A percentile compares a stretch with the other conserved stretches of the same genome.
phyloP scores from a whole-genome alignment of 371 early-diverging fungal species.

The Aphelidium insulamus region DNA sequence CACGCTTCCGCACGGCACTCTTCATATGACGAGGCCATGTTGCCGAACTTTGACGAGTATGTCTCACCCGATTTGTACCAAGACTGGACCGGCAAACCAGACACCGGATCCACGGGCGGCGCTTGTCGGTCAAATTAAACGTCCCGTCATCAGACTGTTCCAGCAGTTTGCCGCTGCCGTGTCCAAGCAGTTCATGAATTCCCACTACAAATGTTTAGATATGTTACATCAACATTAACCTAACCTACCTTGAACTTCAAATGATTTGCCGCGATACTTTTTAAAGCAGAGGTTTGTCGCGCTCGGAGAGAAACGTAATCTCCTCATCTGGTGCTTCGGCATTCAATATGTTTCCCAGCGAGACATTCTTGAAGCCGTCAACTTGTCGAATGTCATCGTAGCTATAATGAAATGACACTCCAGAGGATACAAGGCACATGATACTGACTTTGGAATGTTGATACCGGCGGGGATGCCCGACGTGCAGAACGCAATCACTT shows the following conservation, averaged over 20 bases:
- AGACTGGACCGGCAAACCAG: constrained; percentile 15
- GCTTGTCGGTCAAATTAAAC: constrained; percentile 21
- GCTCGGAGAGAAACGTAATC: constrained; percentile 18
- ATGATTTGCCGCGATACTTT: constrained; percentile 20
- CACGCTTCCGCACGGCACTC: constrained; percentile 42
- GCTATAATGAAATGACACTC: no score
- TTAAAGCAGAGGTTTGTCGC: constrained; percentile 18
- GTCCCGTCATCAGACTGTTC: constrained; percentile 20
- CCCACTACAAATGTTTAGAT: no score
- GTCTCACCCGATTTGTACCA: constrained; percentile 39
- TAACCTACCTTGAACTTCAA: constrained; percentile 40
- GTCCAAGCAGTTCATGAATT: constrained; percentile 19
- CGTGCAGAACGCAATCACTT: constrained; percentile 30
- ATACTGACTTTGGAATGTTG: constrained; percentile 43
- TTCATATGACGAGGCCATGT: constrained; percentile 18
- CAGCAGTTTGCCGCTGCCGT: constrained; percentile 33
- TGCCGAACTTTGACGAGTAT: constrained; percentile 26
- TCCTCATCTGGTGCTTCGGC: constrained; percentile 23
- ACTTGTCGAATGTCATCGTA: constrained; percentile 25
- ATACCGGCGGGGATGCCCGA: constrained; percentile 30
- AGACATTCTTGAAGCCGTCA: constrained; percentile 36
- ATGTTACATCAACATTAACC: no score
- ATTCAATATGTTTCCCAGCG: constrained; percentile 29
- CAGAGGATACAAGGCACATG: no score
- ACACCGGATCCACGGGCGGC: constrained; percentile 18